Base-by-base conservation (phyloP, 148 eudicot species). In the Limonium bicolor region DNA sequence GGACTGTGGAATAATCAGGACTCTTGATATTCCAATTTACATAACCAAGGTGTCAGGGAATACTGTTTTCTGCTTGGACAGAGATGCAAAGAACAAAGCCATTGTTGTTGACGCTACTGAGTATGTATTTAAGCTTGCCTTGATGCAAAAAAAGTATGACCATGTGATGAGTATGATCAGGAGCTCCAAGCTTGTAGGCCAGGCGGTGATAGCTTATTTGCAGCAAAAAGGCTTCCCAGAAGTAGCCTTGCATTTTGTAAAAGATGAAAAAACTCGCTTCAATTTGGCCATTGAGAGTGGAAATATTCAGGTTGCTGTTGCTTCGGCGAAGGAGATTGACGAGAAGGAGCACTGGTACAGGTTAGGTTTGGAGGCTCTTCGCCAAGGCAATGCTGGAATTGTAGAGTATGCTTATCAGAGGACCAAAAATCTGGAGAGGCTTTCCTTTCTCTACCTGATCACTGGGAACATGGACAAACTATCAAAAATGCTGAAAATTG, bases 141-240 rank as follows among this genome's bases (percentile, higher is more conserved):
- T 83, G 61, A 29, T 70, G 58, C 70, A 62, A 72, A 79, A 79
- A 68, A 83, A 50, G 67, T 78, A 62, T 29, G 87, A 83, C 50
- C 66, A 78, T 43, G 94, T 83, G 14, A 83, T 83, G 94, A 79
- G 55, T 50, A 83, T 83, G 87, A 83, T 83, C 8, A 65, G 78
- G 48, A 79, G 63, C 64, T 83, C 88, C 20, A 71, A 83, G 54
- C 82, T 80, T 8, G 78, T 84, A 42, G 85, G 95, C 54, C 76
- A 83, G 57, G 94, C 94, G 41, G 68, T 78, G 75, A 83, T 83
- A 64, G 83, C 94, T 41, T 83, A 83, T 65, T 50, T 83, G 50
- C 87, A 83, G 66, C 83, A 83, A 54, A 83, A 83, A 58, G 94
- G 94, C 43, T 83, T 72, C 53, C 90, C 90, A 13, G 90, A 80